Conservation (phyloP, 306 rosid genomes). For the Purshia tridentata region DNA sequence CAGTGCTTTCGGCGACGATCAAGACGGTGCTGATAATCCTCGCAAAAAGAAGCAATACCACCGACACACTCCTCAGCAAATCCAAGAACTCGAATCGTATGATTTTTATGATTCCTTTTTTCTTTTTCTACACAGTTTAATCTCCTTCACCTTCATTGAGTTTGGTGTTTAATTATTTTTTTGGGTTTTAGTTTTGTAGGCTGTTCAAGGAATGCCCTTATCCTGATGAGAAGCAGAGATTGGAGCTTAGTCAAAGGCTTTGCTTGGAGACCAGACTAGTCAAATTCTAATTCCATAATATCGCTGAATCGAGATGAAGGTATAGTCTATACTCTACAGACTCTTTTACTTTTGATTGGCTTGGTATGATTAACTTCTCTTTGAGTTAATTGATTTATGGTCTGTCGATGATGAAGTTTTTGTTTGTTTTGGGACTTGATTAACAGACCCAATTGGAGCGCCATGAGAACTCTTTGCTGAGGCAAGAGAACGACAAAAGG, state of each 20-base stretch:
- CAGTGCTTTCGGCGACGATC: conserved; percentile 92
- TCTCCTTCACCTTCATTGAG: background rate
- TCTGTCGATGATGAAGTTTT: background rate
- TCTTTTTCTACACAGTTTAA: background rate
- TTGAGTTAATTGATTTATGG: too few relatives aligned
- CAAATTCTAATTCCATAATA: conserved; percentile 98
- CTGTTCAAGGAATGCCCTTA: conserved; percentile 94
- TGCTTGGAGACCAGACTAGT: conserved; percentile 86
- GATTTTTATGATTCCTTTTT: background rate
- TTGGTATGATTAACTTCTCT: conserved; percentile 7
- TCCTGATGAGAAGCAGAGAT: conserved; percentile 94
- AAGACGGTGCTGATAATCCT: conserved; percentile 73
- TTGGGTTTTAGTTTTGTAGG: conserved; percentile 33
- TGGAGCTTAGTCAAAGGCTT: conserved; percentile 77
- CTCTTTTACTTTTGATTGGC: background rate
- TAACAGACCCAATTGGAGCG: conserved; percentile 98
- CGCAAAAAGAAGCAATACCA: conserved; percentile 83
- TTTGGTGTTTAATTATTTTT: background rate
- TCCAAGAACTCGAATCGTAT: conserved; percentile 94
- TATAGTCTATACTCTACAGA: conserved; percentile 12
- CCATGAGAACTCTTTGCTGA: conserved; percentile 80
- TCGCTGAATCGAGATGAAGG: conserved; percentile 98
- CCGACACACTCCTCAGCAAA: too few relatives aligned
- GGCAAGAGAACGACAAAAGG: conserved; percentile 97
- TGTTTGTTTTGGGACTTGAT: background rate